Base-by-base conservation (phyloP, 1,284 basidiomycete species). In the Rhodotorula sp. region DNA sequence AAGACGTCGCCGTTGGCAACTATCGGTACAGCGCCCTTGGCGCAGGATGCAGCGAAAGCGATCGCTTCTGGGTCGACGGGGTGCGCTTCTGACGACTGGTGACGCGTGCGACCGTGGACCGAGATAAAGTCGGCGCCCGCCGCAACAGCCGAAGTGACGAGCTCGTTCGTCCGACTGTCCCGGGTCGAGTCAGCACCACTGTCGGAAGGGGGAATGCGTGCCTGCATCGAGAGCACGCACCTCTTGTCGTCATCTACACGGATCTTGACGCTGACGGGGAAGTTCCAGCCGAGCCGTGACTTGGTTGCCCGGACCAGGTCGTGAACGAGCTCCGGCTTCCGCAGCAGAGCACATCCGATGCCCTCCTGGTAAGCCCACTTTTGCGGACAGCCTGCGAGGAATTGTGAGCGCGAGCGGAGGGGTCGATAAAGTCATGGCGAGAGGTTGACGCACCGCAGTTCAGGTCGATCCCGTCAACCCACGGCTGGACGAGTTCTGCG, bases 1-100 rank as follows among this genome's bases (percentile, higher is more conserved):
- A 86, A 88, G 5, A 86, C 80, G 75, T 87, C 86, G 0, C 86
- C 86, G 72, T 87, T 87, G 0, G 84, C 86, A 0, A 86, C 83
- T 43, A 83, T 81, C 0, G 86, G 86, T 2, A 87, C 83, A 54
- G 81, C 74, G 0, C 85, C 84, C 38, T 82, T 81, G 1, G 83
- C 84, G 57, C 81, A 81, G 43, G 84, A 82, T 5, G 84, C 83
- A 1, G 86, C 86, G 73, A 86, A 86, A 21, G 80, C 79, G 71
- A 87, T 85, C 1, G 80, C 81, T 16, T 81, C 80, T 8, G 86
- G 80, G 66, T 82, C 80, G 63, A 87, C 86, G 0, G 86, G 85
- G 63, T 84, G 81, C 0, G 84, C 83, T 1, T 84, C 71, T 3
- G 78, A 84, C 7, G 83, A 79, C 77, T 87, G 85, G 74, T 84